Evolutionary conservation across 2,329 filamentous ascomycete genomes (phyloP), one percentile per base, ranked within the genome.

Genomic region (Pseudopithomyces maydicus): DNA sequence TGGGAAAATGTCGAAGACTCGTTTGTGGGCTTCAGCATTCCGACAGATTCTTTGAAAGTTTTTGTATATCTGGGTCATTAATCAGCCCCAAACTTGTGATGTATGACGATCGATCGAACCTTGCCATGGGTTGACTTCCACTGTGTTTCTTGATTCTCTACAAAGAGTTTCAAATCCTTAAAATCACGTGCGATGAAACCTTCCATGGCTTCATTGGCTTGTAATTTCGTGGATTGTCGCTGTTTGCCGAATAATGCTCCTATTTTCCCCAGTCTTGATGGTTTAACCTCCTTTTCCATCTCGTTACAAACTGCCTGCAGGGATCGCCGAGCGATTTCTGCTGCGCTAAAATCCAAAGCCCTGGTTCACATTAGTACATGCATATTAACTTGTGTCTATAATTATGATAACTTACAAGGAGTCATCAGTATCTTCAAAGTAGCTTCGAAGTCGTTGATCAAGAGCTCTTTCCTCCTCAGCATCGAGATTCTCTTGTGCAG

Each of bases 1-100:
- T 17, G 60, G 60, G 33, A 55, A 59, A 0, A 62, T 45, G 12
- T 20, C 15, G 11, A 62, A 55, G 12, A 51, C 35, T 11, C 45
- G 44, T 38, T 54, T 50, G 23, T 62, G 59, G 10, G 35, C 52
- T 45, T 62, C 48, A 4, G 59, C 41, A 22, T 17, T 48, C 11
- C 39, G 23, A 20, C 59, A 62, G 1, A 62, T 12, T 7, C 48
- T 41, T 17, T 54, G 47, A 52, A 50, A 48, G 12, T 36, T 20
- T 15, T 19, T 35, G 14, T 33, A 45, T 6, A 38, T 35, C 36
- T 48, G 11, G 12, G 17, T 14, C 0, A 17, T 4, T 2, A 5
- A 42, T 60, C 41, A 53, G 51, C 7, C 12, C 5, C 35, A 14
- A 11, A 11, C 5, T n/a, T 38, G n/a, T 32, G 19, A 17, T 20